Base-by-base conservation (phyloP, 2,329 filamentous ascomycete species). In the Thelonectria olida region DNA sequence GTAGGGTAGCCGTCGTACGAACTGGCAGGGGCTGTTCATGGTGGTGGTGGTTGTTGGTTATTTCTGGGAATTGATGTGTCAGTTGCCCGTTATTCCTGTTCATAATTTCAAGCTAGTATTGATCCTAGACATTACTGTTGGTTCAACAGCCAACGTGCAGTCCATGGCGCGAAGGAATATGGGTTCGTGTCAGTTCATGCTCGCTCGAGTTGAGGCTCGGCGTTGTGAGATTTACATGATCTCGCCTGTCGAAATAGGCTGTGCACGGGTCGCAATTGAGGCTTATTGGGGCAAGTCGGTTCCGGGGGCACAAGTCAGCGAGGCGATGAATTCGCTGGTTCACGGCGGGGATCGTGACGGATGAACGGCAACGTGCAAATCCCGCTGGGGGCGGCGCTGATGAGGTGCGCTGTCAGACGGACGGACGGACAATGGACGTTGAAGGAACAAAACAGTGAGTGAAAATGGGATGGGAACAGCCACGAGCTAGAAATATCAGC, bases 251-350 rank as follows among this genome's bases (percentile, higher is more conserved):
- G 15, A 34, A 25, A 31, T 41, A 50, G 48, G 56, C 56, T 58
- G 56, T 58, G 49, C 49, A 57, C 25, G 5, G n/a, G n/a, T 34
- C 48, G 45, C 47, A 25, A 23, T 49, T 53, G 48, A 42, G 34
- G 45, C 42, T 49, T 42, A 48, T 58, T 38, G 48, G 48, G 27
- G 39, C 50, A 34, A 20, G n/a, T 20, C n/a, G 38, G 38, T 20
- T 41, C 38, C 38, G 38, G 17, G 41, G 27, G 13, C 41, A 34
- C 25, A 39, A 34, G 51, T 27, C n/a, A 53, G 31, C 53, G 56
- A 58, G 56, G 49, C 49, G 34, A 53, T 58, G 55, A 34, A 34
- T 44, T 47, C 45, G 54, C 45, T 50, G 54, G 42, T 51, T 44
- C 54, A 45, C 54, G 51, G 54, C 48, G 56, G 49, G 49, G 38